Evolutionary conservation across 192 early-diverging fungal genomes (phyloP), one percentile per base, ranked within the genome.

Genomic region (Backusella tuberculispora): DNA sequence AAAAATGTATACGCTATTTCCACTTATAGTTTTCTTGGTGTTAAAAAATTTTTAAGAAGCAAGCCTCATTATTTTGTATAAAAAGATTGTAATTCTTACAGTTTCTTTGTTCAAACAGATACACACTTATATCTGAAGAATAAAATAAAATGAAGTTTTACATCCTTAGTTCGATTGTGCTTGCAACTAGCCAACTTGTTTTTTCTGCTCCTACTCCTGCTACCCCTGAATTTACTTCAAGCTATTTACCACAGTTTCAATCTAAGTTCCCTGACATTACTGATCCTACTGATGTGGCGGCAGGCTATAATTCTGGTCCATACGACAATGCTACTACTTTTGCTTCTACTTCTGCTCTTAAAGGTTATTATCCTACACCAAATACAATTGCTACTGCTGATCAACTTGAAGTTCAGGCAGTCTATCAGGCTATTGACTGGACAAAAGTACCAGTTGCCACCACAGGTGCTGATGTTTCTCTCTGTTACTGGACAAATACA

Each of bases 391-490:
- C 82, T 40, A 71, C 78, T 21, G 73, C 81, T 15, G 60, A 76
- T 45, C 74, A 75, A 9, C 72, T 78, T 0, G 77, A 79, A 47
- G 70, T 79, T 10, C 14, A 56, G 21, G 66, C 78, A 5, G 69
- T 74, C 14, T 69, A 69, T 9, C 60, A 74, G 13, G 43, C 73
- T 34, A 74, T 79, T 38, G 73, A 79, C 40, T 79, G 78, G 78
- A 14, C 46, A 50, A 56, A 74, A 7, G 73, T 79, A 6, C 78
- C 78, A 9, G 67, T 47, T 12, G 72, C 17, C 53, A 41, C 71
- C 17, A 42, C n/a, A 14, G 44, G 40, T 7, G 17, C 60, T 17
- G 50, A 65, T n/a, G 76, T 73, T 42, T 56, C 53, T 9, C 50
- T 66, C 41, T 77, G 76, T 21, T 73, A 45, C 40, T 77, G 76